Conservation (phyloP, 257 asterid species). For the Echium plantagineum region DNA sequence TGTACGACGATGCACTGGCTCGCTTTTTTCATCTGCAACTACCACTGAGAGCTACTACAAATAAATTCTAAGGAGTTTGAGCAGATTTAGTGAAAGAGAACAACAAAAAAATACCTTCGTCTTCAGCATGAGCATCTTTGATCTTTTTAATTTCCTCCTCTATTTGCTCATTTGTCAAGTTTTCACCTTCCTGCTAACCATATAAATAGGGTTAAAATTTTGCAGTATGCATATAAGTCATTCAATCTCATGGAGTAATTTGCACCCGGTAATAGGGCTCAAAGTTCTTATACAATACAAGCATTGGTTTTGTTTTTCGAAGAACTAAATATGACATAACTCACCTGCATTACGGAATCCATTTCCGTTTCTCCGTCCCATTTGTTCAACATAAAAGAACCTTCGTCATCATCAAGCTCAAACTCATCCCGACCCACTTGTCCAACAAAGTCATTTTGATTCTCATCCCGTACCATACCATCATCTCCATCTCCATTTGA, state of each 20-base stretch:
- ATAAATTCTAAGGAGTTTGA: not conserved
- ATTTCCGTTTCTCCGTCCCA: slow-evolving; percentile 82
- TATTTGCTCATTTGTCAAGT: slow-evolving; percentile 74
- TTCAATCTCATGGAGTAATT: not conserved
- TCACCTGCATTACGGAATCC: slow-evolving; percentile 74
- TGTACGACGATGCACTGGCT: not conserved
- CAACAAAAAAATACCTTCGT: slow-evolving; percentile 56
- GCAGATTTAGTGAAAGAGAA: not conserved
- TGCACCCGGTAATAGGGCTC: not conserved
- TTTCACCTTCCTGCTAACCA: slow-evolving; percentile 58
- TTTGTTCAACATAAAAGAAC: slow-evolving; percentile 48
- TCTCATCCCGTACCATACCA: slow-evolving; percentile 73
- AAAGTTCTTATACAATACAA: too few relatives aligned
- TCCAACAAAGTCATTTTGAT: slow-evolving; percentile 28
- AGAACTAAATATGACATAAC: slow-evolving; percentile 7
- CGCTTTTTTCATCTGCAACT: not conserved
- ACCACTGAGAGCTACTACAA: not conserved
- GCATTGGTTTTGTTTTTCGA: not conserved
- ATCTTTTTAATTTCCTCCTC: slow-evolving; percentile 78
- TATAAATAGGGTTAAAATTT: not conserved
- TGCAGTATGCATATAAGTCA: not conserved
- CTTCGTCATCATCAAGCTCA: slow-evolving; percentile 74
- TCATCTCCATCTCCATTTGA: slow-evolving; percentile 55
- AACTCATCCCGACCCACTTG: slow-evolving; percentile 30
- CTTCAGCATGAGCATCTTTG: slow-evolving; percentile 88